phyloP scores from a whole-genome alignment of 495 filamentous ascomycete genomes.

The Thermothielavioides terrestris region DNA sequence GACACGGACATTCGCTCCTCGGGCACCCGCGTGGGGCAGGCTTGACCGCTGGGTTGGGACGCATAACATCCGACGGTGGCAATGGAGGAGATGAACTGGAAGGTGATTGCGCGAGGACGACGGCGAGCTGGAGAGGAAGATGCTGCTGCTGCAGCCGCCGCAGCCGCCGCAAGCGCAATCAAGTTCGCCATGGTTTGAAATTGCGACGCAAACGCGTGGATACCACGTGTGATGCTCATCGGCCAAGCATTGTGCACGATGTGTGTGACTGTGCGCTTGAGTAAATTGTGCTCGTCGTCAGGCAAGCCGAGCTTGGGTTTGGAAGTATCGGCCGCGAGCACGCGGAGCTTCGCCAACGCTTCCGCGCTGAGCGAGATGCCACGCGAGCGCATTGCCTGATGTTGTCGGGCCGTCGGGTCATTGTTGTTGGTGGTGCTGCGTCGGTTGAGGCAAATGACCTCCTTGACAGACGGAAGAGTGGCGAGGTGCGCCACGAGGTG shows the following conservation, averaged over 20 bases:
- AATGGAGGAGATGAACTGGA: conserved; percentile 52
- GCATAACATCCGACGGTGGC: conserved; percentile 39
- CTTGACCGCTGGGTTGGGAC: too few species aligned
- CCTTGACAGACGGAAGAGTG: conserved; percentile 22
- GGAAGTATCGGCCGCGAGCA: conserved; percentile 41
- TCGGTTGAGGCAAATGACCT: conserved; percentile 45
- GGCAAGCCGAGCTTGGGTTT: conserved; percentile 41
- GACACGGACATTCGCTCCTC: conserved; percentile 29
- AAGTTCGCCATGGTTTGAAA: conserved; percentile 42
- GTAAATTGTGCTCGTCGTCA: conserved; percentile 25
- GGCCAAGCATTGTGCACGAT: conserved; percentile 54
- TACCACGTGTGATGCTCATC: conserved; percentile 40
- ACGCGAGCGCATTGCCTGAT: neutral
- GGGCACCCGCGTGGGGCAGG: neutral
- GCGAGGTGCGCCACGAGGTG: conserved; percentile 39
- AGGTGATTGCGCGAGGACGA: conserved; percentile 24
- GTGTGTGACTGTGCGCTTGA: conserved; percentile 40
- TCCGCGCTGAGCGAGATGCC: neutral
- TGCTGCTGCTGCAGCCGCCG: too few species aligned
- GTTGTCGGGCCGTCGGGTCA: neutral
- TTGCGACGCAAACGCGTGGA: conserved; percentile 43
- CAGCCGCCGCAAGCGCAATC: conserved; percentile 35
- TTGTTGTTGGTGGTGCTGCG: neutral
- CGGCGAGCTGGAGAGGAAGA: too few species aligned
- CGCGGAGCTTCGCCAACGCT: conserved; percentile 28